Conservation (phyloP, 2,329 filamentous ascomycete species). For the Stromatinia cepivora region DNA sequence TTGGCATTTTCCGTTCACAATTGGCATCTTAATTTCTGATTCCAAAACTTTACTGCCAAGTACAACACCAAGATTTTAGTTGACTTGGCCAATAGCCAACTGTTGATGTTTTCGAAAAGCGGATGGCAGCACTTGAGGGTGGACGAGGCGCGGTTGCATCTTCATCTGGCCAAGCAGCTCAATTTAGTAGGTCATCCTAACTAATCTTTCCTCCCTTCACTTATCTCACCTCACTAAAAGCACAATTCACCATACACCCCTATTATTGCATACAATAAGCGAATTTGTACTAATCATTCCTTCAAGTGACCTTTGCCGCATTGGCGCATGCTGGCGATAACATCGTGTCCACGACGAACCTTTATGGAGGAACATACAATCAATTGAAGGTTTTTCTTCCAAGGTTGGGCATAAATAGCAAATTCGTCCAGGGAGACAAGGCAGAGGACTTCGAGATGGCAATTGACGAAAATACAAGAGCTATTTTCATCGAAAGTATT, state of each 20-base stretch:
- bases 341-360: constrained; percentile 84
- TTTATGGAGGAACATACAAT: constrained; percentile 96
- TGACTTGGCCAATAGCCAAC: constrained; percentile 61
- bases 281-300: neutral
- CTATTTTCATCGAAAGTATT: constrained; percentile 82
- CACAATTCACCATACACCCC: neutral
- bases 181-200: constrained; percentile 60
- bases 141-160: constrained; percentile 83
- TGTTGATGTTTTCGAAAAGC: constrained; percentile 92
- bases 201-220: neutral
- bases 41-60: constrained; percentile 8
- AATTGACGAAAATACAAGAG: constrained; percentile 93
- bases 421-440: constrained; percentile 81
- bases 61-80: constrained; percentile 18
- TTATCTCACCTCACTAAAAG: neutral
- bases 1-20: neutral
- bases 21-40: constrained; percentile 14
- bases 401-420: constrained; percentile 79
- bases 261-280: neutral
- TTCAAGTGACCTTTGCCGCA: constrained; percentile 62
- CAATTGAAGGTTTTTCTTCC: constrained; percentile 91
- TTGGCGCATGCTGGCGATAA: constrained; percentile 87
- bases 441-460: constrained; percentile 73
- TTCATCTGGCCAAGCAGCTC: constrained; percentile 83
- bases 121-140: constrained; percentile 91